A percentile compares a stretch with the other conserved stretches of the same genome.
phyloP scores from a whole-genome alignment of 2,329 filamentous ascomycete genomes.

The Chrysosporium keratinophilum region DNA sequence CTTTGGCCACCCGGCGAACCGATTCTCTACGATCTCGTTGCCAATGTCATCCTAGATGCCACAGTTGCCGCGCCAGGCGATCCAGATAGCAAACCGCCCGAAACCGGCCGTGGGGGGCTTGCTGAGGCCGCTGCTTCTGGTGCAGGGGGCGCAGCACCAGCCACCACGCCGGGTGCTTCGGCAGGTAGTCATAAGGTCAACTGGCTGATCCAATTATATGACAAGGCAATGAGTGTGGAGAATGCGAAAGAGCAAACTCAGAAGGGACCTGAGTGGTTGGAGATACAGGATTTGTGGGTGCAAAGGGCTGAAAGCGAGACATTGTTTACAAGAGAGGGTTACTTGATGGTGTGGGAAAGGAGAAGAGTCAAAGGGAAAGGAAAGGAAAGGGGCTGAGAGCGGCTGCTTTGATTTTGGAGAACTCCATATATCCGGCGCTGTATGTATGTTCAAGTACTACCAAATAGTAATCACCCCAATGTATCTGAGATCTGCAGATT shows the following conservation, averaged over 20 bases:
- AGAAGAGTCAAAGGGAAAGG: conserved; percentile 43
- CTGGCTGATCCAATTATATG: conserved; percentile 84
- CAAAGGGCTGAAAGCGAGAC: conserved; percentile 81
- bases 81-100: conserved; percentile 29
- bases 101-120: conserved; percentile 29
- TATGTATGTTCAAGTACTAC: too few relatives aligned
- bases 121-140: conserved; percentile 26
- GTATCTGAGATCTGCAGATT: too few relatives aligned
- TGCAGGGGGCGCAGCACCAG: conserved; percentile 11
- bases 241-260: conserved; percentile 24
- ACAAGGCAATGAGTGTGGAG: conserved; percentile 51
- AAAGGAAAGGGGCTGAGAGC: conserved; percentile 29
- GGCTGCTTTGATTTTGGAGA: background rate
- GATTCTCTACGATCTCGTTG: conserved; percentile 88
- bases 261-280: conserved; percentile 68
- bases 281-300: conserved; percentile 88
- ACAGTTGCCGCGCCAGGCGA: conserved; percentile 56
- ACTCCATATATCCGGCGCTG: too few relatives aligned
- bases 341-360: conserved; percentile 93
- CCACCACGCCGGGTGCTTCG: conserved; percentile 53
- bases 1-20: conserved; percentile 65
- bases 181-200: conserved; percentile 86
- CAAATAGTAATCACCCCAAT: too few relatives aligned
- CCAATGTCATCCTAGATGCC: conserved; percentile 62
- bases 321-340: conserved; percentile 84